Conservation (phyloP, 495 filamentous ascomycete genomes). For the Xylaria castorea region DNA sequence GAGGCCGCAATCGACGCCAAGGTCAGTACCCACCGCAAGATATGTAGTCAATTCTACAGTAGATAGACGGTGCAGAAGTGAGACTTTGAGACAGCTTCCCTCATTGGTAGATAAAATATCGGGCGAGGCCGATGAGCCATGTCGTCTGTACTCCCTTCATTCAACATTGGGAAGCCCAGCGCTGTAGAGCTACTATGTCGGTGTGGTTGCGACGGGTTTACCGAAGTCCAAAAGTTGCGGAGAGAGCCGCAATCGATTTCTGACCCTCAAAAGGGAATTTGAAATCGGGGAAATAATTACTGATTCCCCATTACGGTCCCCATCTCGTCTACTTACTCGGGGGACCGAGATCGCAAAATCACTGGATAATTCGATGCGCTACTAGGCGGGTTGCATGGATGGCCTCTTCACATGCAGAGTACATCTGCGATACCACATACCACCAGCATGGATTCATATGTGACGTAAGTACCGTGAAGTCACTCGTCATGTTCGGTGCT, state of each 20-base stretch:
- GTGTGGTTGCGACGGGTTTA: constrained; percentile 32
- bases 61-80: not conserved
- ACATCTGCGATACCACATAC: not conserved
- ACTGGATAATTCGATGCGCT: constrained; percentile 25
- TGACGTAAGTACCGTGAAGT: not conserved
- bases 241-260: constrained; percentile 46
- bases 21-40: not conserved
- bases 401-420: constrained; percentile 1
- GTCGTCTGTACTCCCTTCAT: constrained; percentile 8
- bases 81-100: not conserved
- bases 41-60: not conserved
- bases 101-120: not conserved
- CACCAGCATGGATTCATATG: not conserved
- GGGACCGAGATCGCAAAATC: constrained; percentile 17
- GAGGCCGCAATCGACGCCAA: not conserved
- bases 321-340: constrained; percentile 20
- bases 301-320: constrained; percentile 42
- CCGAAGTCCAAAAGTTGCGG: constrained; percentile 28
- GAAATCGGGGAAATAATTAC: constrained; percentile 42
- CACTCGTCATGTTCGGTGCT: not conserved
- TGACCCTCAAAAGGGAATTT: constrained; percentile 37
- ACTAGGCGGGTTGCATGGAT: constrained; percentile 18
- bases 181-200: constrained; percentile 35
- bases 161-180: constrained; percentile 33
- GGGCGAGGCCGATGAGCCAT: not conserved